Evolutionary conservation across 306 rosid species (phyloP), one percentile per base, ranked within the genome.

Genomic region (Vigna unguiculata): DNA sequence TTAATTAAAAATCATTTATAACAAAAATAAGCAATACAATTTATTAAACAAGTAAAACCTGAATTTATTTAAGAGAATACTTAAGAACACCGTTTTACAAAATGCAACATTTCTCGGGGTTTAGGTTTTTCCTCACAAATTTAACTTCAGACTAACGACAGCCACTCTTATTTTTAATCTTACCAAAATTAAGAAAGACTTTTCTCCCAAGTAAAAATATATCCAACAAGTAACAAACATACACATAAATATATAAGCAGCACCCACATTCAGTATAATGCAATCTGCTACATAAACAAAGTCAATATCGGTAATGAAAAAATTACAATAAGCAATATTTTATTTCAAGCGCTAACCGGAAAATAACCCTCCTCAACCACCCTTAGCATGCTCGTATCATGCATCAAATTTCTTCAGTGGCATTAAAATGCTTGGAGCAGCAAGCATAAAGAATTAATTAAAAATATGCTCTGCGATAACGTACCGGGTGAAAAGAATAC

Each of bases 351-450:
- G 43, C 51, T 25, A 52, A 55, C 32, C 32, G 15, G 9, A 53
- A 65, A 14, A 34, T 8, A 13, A 19, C 25, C 53, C 3, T 52
- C 36, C 36, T 32, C 36, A 75, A 22, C 76, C 71, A n/a, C 20
- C 57, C 57, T 24, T 46, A 64, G 40, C 49, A 53, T 24, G 41
- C 30, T 17, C 45, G 58, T 16, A 64, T 47, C 69, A 71, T n/a
- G 69, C 71, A 74, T 63, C 72, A 55, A 68, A 78, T 53, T 48
- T 67, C 63, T 76, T 60, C 66, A 72, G 59, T 20, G 17, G 55
- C 53, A 30, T 60, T 28, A 68, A 45, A 71, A 81, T 78, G 85
- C 81, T 85, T 54, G 72, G 19, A n/a, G 57, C 47, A 69, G 24
- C 64, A 72, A 78, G 83, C 76, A 54, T 28, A 63, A 81, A 74